Conservation (phyloP, 2,329 filamentous ascomycete genomes). For the Sporothrix humicola region DNA sequence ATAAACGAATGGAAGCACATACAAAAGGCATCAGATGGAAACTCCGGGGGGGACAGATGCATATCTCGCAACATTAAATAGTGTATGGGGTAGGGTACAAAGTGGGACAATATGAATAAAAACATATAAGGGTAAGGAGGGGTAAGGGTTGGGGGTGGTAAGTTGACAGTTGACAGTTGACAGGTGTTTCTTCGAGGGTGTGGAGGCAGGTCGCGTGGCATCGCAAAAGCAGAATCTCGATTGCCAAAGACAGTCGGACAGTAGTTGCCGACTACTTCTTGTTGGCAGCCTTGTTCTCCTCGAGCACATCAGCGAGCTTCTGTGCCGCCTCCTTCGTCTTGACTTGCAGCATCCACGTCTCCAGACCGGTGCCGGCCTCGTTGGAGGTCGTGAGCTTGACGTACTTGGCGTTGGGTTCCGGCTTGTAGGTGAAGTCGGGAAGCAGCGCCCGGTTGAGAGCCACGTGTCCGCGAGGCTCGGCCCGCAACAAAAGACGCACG, state of each 20-base stretch:
- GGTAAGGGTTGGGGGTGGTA: not conserved
- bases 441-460: constrained; percentile 73
- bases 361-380: constrained; percentile 63
- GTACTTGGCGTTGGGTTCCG: constrained; percentile 60
- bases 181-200: no score
- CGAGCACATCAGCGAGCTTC: constrained; percentile 57
- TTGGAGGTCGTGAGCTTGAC: constrained; percentile 64
- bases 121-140: not conserved
- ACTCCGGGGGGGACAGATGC: constrained; percentile 8
- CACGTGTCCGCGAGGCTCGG: constrained; percentile 75
- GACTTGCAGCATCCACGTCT: constrained; percentile 74
- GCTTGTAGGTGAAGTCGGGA: constrained; percentile 66
- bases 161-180: no score
- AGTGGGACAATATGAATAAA: constrained; percentile 13
- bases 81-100: constrained; percentile 21
- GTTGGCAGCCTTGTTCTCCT: constrained; percentile 62
- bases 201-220: no score
- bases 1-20: not conserved
- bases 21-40: not conserved
- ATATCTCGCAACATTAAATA: constrained; percentile 23
- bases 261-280: constrained; percentile 50
- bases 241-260: not conserved
- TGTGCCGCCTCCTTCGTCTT: constrained; percentile 67
- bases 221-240: not conserved
- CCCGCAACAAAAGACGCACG: constrained; percentile 72